Conservation (phyloP, 768 basidiomycete genomes). For the Cystofilobasidium bisporidii region DNA sequence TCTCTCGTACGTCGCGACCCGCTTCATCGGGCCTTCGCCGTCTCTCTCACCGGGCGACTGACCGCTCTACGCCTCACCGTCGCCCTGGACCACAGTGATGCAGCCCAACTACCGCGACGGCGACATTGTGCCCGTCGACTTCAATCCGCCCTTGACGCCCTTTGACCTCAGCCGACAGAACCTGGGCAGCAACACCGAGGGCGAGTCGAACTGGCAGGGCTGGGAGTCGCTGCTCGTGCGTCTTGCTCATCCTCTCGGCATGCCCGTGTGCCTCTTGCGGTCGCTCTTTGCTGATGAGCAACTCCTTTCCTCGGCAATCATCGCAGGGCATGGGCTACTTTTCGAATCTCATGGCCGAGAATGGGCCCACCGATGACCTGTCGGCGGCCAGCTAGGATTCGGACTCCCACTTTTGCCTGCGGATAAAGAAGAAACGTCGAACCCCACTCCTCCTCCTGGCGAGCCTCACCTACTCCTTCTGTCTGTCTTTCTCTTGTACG, state of each 20-base stretch:
- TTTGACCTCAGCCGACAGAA: conserved; percentile 1
- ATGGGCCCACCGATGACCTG: too few relatives aligned
- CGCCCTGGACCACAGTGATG: too few relatives aligned
- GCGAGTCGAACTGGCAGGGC: conserved; percentile 1
- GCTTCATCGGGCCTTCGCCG: not conserved
- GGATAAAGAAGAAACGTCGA: too few relatives aligned
- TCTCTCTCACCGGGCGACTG: not conserved
- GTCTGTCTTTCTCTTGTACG: too few relatives aligned
- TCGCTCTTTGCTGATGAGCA: too few relatives aligned
- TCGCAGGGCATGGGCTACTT: conserved; percentile 5
- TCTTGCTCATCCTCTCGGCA: too few relatives aligned
- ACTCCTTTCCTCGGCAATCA: not conserved
- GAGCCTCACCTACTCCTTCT: too few relatives aligned
- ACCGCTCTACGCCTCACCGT: too few relatives aligned
- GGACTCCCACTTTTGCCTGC: too few relatives aligned
- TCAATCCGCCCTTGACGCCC: not conserved
- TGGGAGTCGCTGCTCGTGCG: conserved; percentile 9
- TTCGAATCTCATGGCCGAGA: not conserved
- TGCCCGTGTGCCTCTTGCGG: too few relatives aligned
- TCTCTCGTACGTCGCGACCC: not conserved
- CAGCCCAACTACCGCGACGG: conserved; percentile 3
- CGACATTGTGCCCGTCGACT: not conserved
- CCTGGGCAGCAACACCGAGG: conserved; percentile 4
- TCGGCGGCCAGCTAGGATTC: too few relatives aligned
- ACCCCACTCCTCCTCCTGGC: too few relatives aligned